Evolutionary conservation across 345 rosid genomes (phyloP).

Genomic region (Brassica carinata): DNA sequence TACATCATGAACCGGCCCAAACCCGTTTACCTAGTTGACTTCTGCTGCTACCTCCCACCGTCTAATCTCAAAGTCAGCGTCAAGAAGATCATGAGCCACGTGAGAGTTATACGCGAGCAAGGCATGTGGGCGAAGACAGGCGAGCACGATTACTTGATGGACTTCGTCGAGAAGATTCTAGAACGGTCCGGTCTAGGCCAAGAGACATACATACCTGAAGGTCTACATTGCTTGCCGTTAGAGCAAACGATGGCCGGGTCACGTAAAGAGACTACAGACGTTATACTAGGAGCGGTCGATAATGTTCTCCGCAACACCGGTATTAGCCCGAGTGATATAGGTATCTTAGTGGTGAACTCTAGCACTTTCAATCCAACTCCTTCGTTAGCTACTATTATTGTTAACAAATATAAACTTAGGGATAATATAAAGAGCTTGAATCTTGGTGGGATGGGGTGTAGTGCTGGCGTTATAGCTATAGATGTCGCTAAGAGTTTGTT

Average conservation of each 20-base stretch:
- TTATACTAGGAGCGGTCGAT: conserved; percentile 32
- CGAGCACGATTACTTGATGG: conserved; percentile 37
- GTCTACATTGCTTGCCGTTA: conserved; percentile 31
- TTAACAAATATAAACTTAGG: conserved; percentile 36
- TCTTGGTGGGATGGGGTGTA: conserved; percentile 45
- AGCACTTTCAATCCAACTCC: conserved; percentile 43
- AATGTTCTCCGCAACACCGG: conserved; percentile 33
- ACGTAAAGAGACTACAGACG: conserved; percentile 36
- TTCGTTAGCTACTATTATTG: conserved; percentile 24
- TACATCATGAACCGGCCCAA: conserved; percentile 23
- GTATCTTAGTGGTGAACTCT: conserved; percentile 38
- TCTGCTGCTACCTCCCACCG: conserved; percentile 40
- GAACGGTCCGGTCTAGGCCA: conserved; percentile 43
- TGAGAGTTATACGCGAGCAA: conserved; percentile 16
- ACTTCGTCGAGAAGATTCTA: conserved; percentile 37
- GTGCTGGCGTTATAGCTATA: conserved; percentile 40
- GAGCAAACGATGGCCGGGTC: conserved; percentile 28
- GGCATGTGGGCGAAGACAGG: conserved; percentile 21
- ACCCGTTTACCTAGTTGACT: conserved; percentile 37
- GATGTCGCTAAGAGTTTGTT: conserved; percentile 35
- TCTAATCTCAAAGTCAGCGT: conserved; percentile 31
- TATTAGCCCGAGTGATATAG: conserved; percentile 32
- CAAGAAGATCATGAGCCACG: conserved; percentile 32
- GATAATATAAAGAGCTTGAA: conserved; percentile 35
- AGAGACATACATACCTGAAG: conserved; percentile 35